A percentile compares a stretch with the other conserved stretches of the same genome.
phyloP scores from a whole-genome alignment of 2,329 filamentous ascomycete species.

The Talaromyces sp. region DNA sequence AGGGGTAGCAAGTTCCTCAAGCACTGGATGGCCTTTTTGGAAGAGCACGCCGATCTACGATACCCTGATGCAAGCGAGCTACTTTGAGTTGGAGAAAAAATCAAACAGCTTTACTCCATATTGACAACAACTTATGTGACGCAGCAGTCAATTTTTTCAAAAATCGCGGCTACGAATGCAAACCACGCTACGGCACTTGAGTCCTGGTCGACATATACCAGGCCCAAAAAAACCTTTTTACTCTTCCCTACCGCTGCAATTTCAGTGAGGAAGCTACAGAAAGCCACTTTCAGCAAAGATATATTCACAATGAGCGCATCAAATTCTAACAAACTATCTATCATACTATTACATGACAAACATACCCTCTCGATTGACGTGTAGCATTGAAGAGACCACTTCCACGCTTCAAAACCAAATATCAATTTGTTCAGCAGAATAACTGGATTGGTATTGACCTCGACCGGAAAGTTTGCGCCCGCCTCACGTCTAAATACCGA shows the following conservation, averaged over 20 bases:
- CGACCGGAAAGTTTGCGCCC: background rate
- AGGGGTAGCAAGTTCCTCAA: constrained; percentile 83
- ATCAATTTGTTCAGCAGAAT: background rate
- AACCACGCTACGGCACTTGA: too few species aligned
- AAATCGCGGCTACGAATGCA: too few species aligned
- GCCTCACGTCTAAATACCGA: background rate
- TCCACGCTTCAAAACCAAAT: background rate
- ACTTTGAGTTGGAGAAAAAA: constrained; percentile 14
- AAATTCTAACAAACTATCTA: background rate
- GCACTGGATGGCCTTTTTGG: constrained; percentile 84
- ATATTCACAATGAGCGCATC: background rate
- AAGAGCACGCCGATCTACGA: constrained; percentile 82
- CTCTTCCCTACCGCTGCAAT: background rate
- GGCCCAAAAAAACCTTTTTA: background rate
- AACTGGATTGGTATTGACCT: background rate
- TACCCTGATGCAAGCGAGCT: constrained; percentile 62
- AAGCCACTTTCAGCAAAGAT: background rate
- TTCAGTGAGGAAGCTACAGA: background rate
- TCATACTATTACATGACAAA: background rate
- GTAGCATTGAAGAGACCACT: background rate
- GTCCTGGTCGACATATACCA: background rate
- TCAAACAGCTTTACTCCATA: background rate
- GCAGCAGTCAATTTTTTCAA: too few species aligned
- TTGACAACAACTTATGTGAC: background rate
- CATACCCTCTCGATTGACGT: background rate